Evolutionary conservation across 2,329 filamentous ascomycete species (phyloP).

Genomic region (Colletotrichum sp.): DNA sequence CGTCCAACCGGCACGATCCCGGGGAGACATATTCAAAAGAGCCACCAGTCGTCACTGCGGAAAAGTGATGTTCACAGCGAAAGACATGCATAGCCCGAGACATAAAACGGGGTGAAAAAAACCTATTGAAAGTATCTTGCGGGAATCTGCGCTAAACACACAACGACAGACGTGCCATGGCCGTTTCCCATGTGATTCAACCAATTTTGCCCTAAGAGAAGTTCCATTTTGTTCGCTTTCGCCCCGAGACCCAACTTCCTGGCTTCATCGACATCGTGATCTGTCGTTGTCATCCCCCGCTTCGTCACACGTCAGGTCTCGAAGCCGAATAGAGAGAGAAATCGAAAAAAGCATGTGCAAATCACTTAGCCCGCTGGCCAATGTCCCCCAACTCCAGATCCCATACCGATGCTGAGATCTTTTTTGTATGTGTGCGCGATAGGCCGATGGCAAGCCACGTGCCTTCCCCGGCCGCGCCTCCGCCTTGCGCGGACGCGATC

Average conservation of each 20-base stretch:
- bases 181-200: conserved; percentile 19
- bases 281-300: not conserved
- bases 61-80: not conserved
- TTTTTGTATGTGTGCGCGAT: conserved; percentile 13
- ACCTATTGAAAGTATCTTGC: conserved; percentile 18
- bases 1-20: not conserved
- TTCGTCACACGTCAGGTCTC: not conserved
- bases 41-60: not conserved
- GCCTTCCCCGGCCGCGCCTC: not conserved
- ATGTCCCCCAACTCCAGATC: conserved; percentile 21
- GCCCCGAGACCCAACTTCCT: not conserved
- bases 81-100: not conserved
- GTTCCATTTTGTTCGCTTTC: conserved; percentile 3
- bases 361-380: conserved; percentile 21
- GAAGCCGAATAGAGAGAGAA: not conserved
- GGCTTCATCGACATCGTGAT: conserved; percentile 13
- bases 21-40: not conserved
- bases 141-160: conserved; percentile 12
- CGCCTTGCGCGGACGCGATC: not conserved
- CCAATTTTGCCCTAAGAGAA: conserved; percentile 4
- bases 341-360: conserved; percentile 17
- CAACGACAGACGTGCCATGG: not conserved
- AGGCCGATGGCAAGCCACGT: conserved; percentile 9
- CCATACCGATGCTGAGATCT: conserved; percentile 6
- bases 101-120: not conserved